phyloP scores from a whole-genome alignment of 371 early-diverging fungal genomes.

The Quaeritorhiza haematococci region DNA sequence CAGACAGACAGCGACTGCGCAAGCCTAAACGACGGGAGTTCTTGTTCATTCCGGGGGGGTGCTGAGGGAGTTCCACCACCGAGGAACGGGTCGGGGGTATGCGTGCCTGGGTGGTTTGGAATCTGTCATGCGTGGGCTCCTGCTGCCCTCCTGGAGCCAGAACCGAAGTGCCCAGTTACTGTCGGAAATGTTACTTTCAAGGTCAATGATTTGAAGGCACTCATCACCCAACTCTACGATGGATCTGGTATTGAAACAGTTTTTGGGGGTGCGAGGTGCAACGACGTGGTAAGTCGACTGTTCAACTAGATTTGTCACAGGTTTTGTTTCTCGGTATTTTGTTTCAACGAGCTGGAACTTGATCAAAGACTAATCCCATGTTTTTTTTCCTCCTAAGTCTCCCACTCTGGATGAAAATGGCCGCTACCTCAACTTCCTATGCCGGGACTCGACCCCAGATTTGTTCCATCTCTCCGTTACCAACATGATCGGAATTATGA shows the following conservation, averaged over 20 bases:
- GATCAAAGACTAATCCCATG: too few species aligned
- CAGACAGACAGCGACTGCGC: too few species aligned
- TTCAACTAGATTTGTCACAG: too few species aligned
- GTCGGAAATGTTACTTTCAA: not conserved
- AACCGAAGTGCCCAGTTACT: not conserved
- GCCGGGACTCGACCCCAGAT: not conserved
- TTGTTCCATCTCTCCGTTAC: not conserved
- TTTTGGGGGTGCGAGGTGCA: not conserved
- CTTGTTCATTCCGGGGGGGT: too few species aligned
- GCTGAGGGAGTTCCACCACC: too few species aligned
- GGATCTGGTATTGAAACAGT: not conserved
- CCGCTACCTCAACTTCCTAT: not conserved
- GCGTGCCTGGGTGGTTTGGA: too few species aligned
- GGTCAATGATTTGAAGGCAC: not conserved
- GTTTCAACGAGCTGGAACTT: too few species aligned
- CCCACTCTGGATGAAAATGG: not conserved
- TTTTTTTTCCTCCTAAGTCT: too few species aligned
- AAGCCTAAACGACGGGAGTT: too few species aligned
- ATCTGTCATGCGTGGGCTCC: not conserved
- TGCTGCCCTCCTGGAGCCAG: not conserved
- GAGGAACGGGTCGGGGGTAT: too few species aligned
- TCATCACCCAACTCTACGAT: not conserved
- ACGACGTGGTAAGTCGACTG: too few species aligned
- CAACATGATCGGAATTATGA: not conserved
- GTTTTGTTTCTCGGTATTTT: too few species aligned